Percentiles rank a stretch among this genome's conserved stretches.
These are phyloP conservation scores for Aspergillus conjunctus DNA, from an alignment of 495 filamentous ascomycete genomes.

Conservation along the genomic window DNA sequence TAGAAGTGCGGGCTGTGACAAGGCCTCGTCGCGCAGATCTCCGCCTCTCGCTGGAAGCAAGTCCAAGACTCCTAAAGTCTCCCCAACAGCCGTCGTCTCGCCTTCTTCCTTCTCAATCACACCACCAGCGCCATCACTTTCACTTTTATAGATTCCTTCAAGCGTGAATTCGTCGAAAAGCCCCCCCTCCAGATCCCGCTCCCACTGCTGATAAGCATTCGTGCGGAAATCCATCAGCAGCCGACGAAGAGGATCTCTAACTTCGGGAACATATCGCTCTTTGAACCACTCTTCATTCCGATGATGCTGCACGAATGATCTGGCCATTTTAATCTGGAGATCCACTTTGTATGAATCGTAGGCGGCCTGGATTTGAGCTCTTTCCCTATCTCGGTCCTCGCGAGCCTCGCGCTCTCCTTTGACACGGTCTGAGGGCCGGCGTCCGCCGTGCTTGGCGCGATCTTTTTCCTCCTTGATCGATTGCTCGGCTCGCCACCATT, in stretches of 20 bases:
- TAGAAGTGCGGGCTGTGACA: slow-evolving; percentile 84
- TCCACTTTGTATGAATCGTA: slow-evolving; percentile 96
- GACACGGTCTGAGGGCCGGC: slow-evolving; percentile 67
- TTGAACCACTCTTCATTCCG: slow-evolving; percentile 97
- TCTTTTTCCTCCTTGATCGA: slow-evolving; percentile 86
- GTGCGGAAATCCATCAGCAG: slow-evolving; percentile 75
- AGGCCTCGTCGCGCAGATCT: slow-evolving; percentile 80
- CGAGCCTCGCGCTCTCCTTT: slow-evolving; percentile 75
- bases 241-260: slow-evolving; percentile 65
- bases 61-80: slow-evolving; percentile 90
- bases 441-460: slow-evolving; percentile 70
- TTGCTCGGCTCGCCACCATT: slow-evolving; percentile 93
- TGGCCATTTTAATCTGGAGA: slow-evolving; percentile 86
- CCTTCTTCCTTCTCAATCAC: slow-evolving; percentile 93
- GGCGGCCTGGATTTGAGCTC: slow-evolving; percentile 83
- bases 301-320: slow-evolving; percentile 84
- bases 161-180: slow-evolving; percentile 92
- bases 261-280: slow-evolving; percentile 86
- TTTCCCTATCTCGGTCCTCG: slow-evolving; percentile 87
- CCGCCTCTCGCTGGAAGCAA: slow-evolving; percentile 76
- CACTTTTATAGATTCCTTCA: slow-evolving; percentile 92
- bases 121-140: slow-evolving; percentile 84
- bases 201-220: slow-evolving; percentile 78
- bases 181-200: slow-evolving; percentile 76
- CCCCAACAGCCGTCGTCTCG: slow-evolving; percentile 83